Base-by-base conservation (phyloP, 495 filamentous ascomycete species). In the Xylaria nigripes region DNA sequence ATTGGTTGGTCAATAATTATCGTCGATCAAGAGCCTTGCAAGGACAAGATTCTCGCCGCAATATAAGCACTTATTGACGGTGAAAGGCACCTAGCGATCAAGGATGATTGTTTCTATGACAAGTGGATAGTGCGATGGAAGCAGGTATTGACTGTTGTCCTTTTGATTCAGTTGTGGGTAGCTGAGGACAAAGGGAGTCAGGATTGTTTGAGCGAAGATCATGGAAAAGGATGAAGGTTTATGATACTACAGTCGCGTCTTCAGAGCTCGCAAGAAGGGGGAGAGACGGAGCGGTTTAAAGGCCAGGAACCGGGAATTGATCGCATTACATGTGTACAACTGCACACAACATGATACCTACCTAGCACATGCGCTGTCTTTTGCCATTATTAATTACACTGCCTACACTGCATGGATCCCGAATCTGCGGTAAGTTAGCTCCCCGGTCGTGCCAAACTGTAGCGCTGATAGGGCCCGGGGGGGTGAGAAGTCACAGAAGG, bases 351-450 rank as follows among this genome's bases (percentile, higher is more conserved):
- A n/a, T n/a, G n/a, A n/a, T n/a, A 36, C 32, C 32, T 12, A 36
- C n/a, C n/a, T 36, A 36, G 32, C 24, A 44, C 42, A 44, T 22
- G 51, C 34, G 51, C 43, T 54, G 47, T 36, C 24, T 42, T 38
- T 12, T 16, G 32, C 36, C 36, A 40, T 2, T 18, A 40, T 40
- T 40, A n/a, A n/a, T n/a, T n/a, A n/a, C n/a, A n/a, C n/a, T n/a
- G n/a, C n/a, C n/a, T n/a, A 18, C 36, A 36, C 48, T 44, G 25
- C 40, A 55, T 55, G 46, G 53, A 55, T 55, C 53, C 51, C 53
- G 53, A 55, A 40, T 55, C 27, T 55, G 45, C 53, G 53, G 53
- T 48, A 55, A 30, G 45, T 34, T 48, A 42, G 32, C n/a, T 48
- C 38, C 32, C 13, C 18, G 46, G 32, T 6, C 16, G 21, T 16